phyloP scores from a whole-genome alignment of 345 rosid species.

The Gossypium bickii region DNA sequence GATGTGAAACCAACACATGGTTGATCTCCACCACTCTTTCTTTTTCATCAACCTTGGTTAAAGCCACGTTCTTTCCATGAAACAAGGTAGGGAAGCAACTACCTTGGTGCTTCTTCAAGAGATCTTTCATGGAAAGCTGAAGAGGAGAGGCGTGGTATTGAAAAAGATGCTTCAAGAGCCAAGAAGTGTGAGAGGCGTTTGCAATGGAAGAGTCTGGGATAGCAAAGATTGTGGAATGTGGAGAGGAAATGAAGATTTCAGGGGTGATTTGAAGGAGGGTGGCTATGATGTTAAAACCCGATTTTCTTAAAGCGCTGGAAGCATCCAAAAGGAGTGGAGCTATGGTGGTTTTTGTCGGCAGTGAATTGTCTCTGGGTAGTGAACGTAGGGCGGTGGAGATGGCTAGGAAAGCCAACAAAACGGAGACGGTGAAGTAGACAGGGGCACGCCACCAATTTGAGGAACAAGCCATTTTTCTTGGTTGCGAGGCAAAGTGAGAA shows the following conservation, averaged over 20 bases:
- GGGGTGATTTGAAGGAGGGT: slow-evolving; percentile 57
- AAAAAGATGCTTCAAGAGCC: slow-evolving; percentile 55
- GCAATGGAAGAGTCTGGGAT: slow-evolving; percentile 54
- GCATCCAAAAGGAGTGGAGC: slow-evolving; percentile 45
- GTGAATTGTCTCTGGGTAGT: slow-evolving; percentile 10
- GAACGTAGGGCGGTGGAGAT: slow-evolving; percentile 51
- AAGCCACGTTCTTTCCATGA: slow-evolving; percentile 37
- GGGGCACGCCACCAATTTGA: slow-evolving; percentile 46
- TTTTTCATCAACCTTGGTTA: slow-evolving; percentile 36
- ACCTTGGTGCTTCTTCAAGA: slow-evolving; percentile 41
- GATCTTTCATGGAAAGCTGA: slow-evolving; percentile 45
- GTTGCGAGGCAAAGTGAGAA: neutral
- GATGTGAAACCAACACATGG: slow-evolving; percentile 49
- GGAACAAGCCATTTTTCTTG: neutral
- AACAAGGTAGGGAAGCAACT: slow-evolving; percentile 61
- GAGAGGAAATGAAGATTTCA: slow-evolving; percentile 50
- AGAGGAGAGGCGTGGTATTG: slow-evolving; percentile 64
- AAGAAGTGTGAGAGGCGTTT: slow-evolving; percentile 42
- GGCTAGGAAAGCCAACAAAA: slow-evolving; percentile 60
- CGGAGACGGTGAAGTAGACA: slow-evolving; percentile 51
- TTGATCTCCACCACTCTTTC: slow-evolving; percentile 50
- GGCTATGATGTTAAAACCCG: slow-evolving; percentile 61
- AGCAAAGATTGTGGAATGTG: slow-evolving; percentile 65
- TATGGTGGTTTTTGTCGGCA: slow-evolving; percentile 18
- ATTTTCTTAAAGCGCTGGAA: slow-evolving; percentile 45